Conservation (phyloP, 306 rosid genomes). For the Begonia fuchsioides region DNA sequence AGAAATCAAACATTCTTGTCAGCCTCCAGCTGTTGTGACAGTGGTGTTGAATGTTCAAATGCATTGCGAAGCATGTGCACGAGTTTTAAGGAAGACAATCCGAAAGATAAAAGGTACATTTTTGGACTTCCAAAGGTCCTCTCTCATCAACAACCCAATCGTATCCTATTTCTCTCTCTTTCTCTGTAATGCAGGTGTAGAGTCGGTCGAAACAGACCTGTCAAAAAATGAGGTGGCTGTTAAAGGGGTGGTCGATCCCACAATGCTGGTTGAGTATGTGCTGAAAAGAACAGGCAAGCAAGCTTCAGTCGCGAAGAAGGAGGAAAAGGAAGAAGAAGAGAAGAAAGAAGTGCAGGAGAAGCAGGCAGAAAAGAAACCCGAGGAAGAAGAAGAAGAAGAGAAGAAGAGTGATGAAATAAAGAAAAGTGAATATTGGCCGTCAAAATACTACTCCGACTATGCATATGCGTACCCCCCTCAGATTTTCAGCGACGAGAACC, state of each 20-base stretch:
- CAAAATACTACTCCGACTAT: constrained; percentile 29
- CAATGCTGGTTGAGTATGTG: constrained; percentile 47
- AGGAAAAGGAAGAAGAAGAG: constrained; percentile 12
- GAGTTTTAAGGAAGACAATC: constrained; percentile 42
- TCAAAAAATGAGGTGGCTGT: constrained; percentile 49
- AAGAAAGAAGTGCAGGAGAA: constrained; percentile 15
- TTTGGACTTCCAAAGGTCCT: neutral
- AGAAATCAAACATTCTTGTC: too few species aligned
- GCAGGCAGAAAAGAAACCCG: constrained; percentile 11
- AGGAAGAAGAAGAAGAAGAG: constrained; percentile 26
- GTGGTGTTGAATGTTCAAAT: constrained; percentile 40
- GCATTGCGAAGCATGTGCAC: constrained; percentile 91
- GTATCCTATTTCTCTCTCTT: too few species aligned
- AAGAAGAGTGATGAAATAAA: constrained; percentile 35
- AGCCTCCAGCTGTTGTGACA: constrained; percentile 25
- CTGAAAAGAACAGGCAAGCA: constrained; percentile 52
- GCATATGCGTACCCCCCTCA: constrained; percentile 24
- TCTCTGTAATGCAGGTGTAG: constrained; percentile 37
- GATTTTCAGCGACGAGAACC: constrained; percentile 79
- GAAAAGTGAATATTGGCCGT: constrained; percentile 49
- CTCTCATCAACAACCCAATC: too few species aligned
- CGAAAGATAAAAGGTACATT: constrained; percentile 64
- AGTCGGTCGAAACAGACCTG: constrained; percentile 62
- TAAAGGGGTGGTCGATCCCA: constrained; percentile 50
- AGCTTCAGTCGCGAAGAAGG: constrained; percentile 30